A percentile compares a stretch with the other conserved stretches of the same genome.
Conservation (phyloP, 805 yeast species). For the Lachancea quebecensis region DNA sequence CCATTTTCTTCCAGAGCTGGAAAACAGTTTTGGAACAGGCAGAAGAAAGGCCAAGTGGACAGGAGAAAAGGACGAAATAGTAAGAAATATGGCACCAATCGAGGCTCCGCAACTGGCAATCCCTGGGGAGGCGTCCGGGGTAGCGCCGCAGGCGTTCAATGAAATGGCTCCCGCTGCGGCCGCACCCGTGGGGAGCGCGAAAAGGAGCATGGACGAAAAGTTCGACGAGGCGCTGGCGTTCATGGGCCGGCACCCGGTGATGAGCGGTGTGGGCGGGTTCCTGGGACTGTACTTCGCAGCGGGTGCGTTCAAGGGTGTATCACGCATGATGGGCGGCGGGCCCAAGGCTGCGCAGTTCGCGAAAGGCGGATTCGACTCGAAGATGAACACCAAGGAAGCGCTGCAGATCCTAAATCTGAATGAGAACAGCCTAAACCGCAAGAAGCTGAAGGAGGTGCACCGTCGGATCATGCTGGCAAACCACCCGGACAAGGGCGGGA, state of each 20-base stretch:
- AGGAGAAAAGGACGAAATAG: neutral
- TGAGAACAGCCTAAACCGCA: constrained; percentile 55
- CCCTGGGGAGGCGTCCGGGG: constrained; percentile 15
- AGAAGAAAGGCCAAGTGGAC: neutral
- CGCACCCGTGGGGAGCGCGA: constrained; percentile 16
- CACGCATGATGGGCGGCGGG: constrained; percentile 48
- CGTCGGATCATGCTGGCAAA: constrained; percentile 83
- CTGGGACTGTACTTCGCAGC: constrained; percentile 58
- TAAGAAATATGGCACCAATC: constrained; percentile 8
- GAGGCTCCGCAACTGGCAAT: constrained; percentile 27
- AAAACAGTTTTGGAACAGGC: neutral
- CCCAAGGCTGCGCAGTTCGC: constrained; percentile 46
- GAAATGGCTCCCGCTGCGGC: constrained; percentile 12
- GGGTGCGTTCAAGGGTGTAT: constrained; percentile 50
- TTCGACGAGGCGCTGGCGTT: constrained; percentile 54
- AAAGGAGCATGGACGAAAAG: constrained; percentile 46
- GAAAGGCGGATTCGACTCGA: constrained; percentile 88
- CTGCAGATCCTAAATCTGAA: constrained; percentile 71
- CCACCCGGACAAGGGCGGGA: constrained; percentile 95
- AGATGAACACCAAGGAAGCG: constrained; percentile 87
- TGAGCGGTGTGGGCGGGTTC: constrained; percentile 64
- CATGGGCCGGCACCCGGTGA: constrained; percentile 70
- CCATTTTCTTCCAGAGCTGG: neutral
- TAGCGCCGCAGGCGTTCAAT: neutral
- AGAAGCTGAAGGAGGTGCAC: constrained; percentile 74